Evolutionary conservation across 306 rosid genomes (phyloP).

Genomic region (Gastrolobium villosum): DNA sequence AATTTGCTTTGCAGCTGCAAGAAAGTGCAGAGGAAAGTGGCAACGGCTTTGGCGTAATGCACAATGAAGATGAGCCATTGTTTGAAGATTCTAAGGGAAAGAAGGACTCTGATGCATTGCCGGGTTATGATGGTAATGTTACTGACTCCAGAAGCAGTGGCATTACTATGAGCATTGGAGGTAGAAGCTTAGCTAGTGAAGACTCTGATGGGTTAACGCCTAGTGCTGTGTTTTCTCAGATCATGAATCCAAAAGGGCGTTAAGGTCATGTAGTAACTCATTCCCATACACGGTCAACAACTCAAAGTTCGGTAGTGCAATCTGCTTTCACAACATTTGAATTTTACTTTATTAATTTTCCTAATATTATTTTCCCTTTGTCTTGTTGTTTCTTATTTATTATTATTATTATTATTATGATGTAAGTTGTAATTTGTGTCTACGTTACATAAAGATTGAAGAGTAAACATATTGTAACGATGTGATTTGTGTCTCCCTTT

Average conservation of each 20-base stretch:
- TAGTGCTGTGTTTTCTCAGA: constrained; percentile 97
- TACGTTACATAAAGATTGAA: constrained; percentile 48
- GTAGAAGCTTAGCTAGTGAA: constrained; percentile 96
- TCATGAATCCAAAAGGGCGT: constrained; percentile 99
- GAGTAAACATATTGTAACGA: constrained; percentile 48
- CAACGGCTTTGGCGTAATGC: constrained; percentile 55
- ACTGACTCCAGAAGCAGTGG: constrained; percentile 95
- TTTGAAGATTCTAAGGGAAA: constrained; percentile 65
- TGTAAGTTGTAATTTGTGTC: constrained; percentile 62
- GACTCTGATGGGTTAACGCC: constrained; percentile 98
- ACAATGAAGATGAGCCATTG: constrained; percentile 67
- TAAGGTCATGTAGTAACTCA: constrained; percentile 51
- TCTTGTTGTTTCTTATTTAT: constrained; percentile 40
- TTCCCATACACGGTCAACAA: constrained; percentile 18
- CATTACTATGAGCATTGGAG: constrained; percentile 95
- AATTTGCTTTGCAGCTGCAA: constrained; percentile 98
- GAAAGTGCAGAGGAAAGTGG: constrained; percentile 97
- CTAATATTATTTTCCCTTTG: constrained; percentile 44
- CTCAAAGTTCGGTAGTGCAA: constrained; percentile 33
- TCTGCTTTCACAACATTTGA: constrained; percentile 49
- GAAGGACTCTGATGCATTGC: constrained; percentile 65
- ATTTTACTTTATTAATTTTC: constrained; percentile 43
- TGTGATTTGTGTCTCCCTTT: constrained; percentile 15
- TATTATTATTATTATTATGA: constrained; percentile 37
- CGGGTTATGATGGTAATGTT: constrained; percentile 68